Percentiles rank a stretch among this genome's conserved stretches.
phyloP scores from a whole-genome alignment of 2,329 filamentous ascomycete species.

The Talaromyces rugulosus region DNA sequence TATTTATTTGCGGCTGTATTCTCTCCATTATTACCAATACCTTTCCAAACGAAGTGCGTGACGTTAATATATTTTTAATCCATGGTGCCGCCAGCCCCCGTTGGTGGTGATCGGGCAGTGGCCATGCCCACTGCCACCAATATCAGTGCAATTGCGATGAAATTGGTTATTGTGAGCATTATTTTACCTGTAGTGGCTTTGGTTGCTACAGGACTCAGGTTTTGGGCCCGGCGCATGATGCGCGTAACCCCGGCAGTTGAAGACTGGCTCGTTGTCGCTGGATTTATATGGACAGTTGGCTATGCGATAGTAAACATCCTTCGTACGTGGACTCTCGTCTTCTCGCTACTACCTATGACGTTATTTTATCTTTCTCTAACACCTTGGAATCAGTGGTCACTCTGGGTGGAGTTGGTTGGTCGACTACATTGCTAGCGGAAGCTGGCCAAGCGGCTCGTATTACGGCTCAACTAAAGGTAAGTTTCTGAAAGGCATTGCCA shows the following conservation, averaged over 20 bases:
- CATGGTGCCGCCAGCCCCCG: neutral
- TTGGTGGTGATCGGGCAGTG: neutral
- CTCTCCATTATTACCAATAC: too few species aligned
- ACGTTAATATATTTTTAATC: too few species aligned
- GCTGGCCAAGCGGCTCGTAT: neutral
- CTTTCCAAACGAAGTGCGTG: too few species aligned
- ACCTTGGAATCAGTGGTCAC: neutral
- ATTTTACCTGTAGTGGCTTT: neutral
- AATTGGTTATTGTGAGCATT: neutral
- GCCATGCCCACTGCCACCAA: neutral
- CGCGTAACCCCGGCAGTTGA: neutral
- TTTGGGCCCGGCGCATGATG: conserved; percentile 2
- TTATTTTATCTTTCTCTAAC: neutral
- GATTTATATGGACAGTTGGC: conserved; percentile 1
- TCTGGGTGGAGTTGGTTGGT: conserved; percentile 2
- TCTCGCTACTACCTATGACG: neutral
- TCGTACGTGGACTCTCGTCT: neutral
- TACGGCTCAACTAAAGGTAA: neutral
- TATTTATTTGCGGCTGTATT: too few species aligned
- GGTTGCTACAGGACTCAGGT: conserved; percentile 2
- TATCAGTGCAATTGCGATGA: neutral
- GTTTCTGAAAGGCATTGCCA: too few species aligned
- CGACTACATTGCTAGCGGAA: neutral
- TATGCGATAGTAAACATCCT: conserved; percentile 3
- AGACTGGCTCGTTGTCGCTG: conserved; percentile 3